A percentile compares a stretch with the other conserved stretches of the same genome.
Evolutionary conservation across 495 filamentous ascomycete genomes (phyloP).

Genomic region (Aspergillus avenaceus): DNA sequence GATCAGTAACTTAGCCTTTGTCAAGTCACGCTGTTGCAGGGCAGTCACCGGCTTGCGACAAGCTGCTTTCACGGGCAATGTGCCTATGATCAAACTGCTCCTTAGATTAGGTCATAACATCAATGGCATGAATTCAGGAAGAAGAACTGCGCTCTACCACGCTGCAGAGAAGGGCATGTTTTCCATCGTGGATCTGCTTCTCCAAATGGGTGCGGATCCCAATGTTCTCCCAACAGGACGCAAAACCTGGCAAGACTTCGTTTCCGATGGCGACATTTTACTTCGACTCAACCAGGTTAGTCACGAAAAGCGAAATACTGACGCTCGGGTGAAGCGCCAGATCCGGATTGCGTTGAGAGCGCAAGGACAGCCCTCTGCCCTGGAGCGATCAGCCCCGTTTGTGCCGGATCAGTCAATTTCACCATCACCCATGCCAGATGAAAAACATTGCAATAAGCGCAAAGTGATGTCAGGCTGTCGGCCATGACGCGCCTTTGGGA

Average conservation of each 20-base stretch:
- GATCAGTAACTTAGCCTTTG: constrained; percentile 24
- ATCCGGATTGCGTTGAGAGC: constrained; percentile 10
- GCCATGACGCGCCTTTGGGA: constrained; percentile 9
- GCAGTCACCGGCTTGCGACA: constrained; percentile 24
- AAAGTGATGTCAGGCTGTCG: constrained; percentile 15
- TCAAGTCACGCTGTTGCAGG: constrained; percentile 29
- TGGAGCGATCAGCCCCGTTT: constrained; percentile 2
- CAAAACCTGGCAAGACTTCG: constrained; percentile 19
- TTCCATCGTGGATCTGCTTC: constrained; percentile 23
- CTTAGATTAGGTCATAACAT: constrained; percentile 18
- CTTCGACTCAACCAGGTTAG: constrained; percentile 17
- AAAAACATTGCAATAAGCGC: constrained; percentile 20
- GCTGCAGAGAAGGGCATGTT: constrained; percentile 24
- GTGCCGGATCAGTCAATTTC: constrained; percentile 14
- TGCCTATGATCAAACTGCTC: constrained; percentile 24
- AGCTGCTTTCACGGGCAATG: constrained; percentile 21
- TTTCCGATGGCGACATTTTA: constrained; percentile 14
- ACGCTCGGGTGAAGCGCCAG: constrained; percentile 16
- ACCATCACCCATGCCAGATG: constrained; percentile 15
- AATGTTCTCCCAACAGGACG: constrained; percentile 21
- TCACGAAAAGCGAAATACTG: constrained; percentile 13
- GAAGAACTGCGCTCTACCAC: constrained; percentile 29
- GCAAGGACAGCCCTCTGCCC: constrained; percentile 11
- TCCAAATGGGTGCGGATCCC: constrained; percentile 23
- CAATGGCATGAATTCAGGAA: constrained; percentile 25